Conservation (phyloP, 2,329 filamentous ascomycete species). For the Elsinoe necatrix region DNA sequence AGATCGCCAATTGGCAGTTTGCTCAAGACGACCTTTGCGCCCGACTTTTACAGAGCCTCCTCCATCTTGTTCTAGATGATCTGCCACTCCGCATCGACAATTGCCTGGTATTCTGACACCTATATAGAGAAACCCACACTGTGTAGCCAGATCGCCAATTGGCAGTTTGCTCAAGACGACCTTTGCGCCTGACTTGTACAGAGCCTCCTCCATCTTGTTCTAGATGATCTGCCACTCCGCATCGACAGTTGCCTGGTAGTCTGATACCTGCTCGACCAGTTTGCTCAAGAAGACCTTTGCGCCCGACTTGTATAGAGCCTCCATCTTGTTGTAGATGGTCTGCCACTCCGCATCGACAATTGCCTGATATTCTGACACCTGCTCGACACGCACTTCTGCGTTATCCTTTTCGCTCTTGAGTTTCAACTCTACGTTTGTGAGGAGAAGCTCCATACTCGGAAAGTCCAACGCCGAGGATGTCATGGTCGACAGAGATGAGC, state of each 20-base stretch:
- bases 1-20: slow-evolving; percentile 96
- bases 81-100: slow-evolving; percentile 98
- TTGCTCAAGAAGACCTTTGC: slow-evolving; percentile 97
- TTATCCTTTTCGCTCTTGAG: slow-evolving; percentile 99
- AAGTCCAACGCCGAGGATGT: too few species aligned
- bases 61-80: slow-evolving; percentile 99
- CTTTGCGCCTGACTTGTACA: slow-evolving; percentile 90
- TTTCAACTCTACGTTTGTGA: slow-evolving; percentile 97
- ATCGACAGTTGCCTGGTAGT: slow-evolving; percentile 98
- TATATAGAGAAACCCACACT: slow-evolving; percentile 37
- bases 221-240: slow-evolving; percentile 99
- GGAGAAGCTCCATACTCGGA: too few species aligned
- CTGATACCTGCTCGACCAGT: slow-evolving; percentile 69
- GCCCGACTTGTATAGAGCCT: slow-evolving; percentile 84
- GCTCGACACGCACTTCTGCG: slow-evolving; percentile 93
- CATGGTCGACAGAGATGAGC: too few species aligned
- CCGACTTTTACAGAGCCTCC: slow-evolving; percentile 86
- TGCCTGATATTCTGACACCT: slow-evolving; percentile 97
- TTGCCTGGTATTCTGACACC: slow-evolving; percentile 86
- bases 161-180: slow-evolving; percentile 95
- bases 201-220: slow-evolving; percentile 96
- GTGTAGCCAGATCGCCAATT: slow-evolving; percentile 93
- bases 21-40: slow-evolving; percentile 93
- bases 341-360: slow-evolving; percentile 99
- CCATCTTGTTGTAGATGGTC: slow-evolving; percentile 99